These are phyloP conservation scores for Penicillium sp. DNA, from an alignment of 2,329 filamentous ascomycete genomes.

Conservation along the genomic window DNA sequence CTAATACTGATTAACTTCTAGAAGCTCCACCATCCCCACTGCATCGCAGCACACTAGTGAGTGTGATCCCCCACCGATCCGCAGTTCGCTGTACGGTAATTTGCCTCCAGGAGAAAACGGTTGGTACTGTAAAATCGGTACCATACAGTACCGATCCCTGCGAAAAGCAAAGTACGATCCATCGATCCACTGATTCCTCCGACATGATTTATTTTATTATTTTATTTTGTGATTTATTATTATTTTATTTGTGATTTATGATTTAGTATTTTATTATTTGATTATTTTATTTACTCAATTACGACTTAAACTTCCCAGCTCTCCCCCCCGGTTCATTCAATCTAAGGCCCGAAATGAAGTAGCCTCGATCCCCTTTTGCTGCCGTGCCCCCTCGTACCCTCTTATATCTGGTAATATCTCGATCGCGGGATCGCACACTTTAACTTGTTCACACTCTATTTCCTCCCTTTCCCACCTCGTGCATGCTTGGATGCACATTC, in stretches of 20 bases:
- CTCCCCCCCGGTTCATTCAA: constrained; percentile 22
- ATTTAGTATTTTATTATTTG: constrained; percentile 10
- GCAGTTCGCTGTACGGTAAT: constrained; percentile 28
- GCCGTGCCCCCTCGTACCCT: constrained; percentile 14
- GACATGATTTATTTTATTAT: constrained; percentile 17
- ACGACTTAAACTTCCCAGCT: neutral
- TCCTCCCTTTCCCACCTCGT: constrained; percentile 21
- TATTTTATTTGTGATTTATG: constrained; percentile 19
- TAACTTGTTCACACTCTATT: constrained; percentile 20
- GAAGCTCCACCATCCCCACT: constrained; percentile 10
- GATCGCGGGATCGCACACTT: constrained; percentile 23
- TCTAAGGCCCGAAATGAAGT: constrained; percentile 27
- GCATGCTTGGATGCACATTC: constrained; percentile 31
- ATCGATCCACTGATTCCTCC: constrained; percentile 26
- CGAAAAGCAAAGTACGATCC: constrained; percentile 9
- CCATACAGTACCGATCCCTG: constrained; percentile 5
- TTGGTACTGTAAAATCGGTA: neutral
- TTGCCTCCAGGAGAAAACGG: constrained; percentile 23
- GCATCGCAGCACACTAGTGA: constrained; percentile 18
- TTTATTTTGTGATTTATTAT: constrained; percentile 1
- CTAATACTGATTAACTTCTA: constrained; percentile 2
- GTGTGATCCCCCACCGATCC: constrained; percentile 25
- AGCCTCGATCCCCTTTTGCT: constrained; percentile 27
- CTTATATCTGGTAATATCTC: constrained; percentile 20
- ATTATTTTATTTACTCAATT: neutral